Base-by-base conservation (phyloP, 371 early-diverging fungal genomes). In the Batkoa obscura region DNA sequence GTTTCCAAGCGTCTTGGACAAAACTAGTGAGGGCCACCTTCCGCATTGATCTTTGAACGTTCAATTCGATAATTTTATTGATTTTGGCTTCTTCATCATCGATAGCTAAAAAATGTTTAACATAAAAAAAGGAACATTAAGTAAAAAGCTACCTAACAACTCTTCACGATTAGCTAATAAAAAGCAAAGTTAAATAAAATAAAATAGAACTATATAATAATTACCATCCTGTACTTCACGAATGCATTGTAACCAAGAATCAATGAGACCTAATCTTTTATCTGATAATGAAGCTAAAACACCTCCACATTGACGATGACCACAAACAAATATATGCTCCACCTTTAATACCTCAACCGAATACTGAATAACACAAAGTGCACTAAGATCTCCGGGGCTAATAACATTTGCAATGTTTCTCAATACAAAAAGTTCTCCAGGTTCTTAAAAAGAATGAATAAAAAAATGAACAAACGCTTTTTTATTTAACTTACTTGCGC, bases 331-430 rank as follows among this genome's bases (percentile, higher is more conserved):
- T 53, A 96, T 74, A 58, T 94, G 87, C 64, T 90, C 75, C 43
- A 96, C 93, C 66, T 84, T 83, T 45, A 96, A 76, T 34, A 81
- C 75, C 33, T 89, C 84, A 43, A 96, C 88, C 34, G 94, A 88
- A 63, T 86, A 96, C 66, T 94, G 87, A 33, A 96, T 67, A 50
- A 89, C 93, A 2, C 87, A 82, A n/a, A 86, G 73, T 46, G 72
- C 72, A 65, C 78, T 89, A 53, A 87, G 54, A 63, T 96, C 97
- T 35, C 76, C 70, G 59, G 76, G 72, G 4, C 63, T 67, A 36
- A 94, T 81, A 13, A 88, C 80, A 68, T 94, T 94, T 62, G 94
- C 97, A 56, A 96, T 90, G 70, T 94, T 96, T 62, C 94, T 77
- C 70, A 90, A 91, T 9, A 90, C 87, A 71, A 94, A 96, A 36